A percentile compares a stretch with the other conserved stretches of the same genome.
These are phyloP conservation scores for Suillus subalutaceus DNA, from an alignment of 768 basidiomycete genomes.

Conservation along the genomic window DNA sequence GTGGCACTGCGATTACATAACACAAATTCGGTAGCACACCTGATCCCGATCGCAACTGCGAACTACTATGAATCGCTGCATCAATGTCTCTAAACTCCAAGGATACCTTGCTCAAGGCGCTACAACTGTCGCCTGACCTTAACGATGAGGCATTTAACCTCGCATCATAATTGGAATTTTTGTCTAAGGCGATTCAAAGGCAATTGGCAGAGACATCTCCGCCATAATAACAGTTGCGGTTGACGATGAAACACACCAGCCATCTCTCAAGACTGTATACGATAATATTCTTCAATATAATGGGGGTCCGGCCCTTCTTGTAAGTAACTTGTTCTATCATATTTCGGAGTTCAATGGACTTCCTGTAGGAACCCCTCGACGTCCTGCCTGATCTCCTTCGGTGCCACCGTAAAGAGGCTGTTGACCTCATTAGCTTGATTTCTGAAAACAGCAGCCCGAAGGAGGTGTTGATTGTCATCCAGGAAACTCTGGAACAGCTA, in stretches of 20 bases:
- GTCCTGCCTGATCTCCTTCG: slow-evolving; percentile 41
- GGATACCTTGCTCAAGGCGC: slow-evolving; percentile 19
- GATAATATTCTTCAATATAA: slow-evolving; percentile 20
- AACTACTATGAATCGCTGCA: background rate
- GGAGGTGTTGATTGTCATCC: slow-evolving; percentile 44
- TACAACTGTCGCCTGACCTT: slow-evolving; percentile 25
- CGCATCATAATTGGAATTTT: background rate
- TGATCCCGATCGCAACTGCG: background rate
- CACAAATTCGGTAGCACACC: no score
- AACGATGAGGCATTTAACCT: slow-evolving; percentile 24
- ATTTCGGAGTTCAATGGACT: background rate
- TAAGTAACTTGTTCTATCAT: slow-evolving; percentile 6
- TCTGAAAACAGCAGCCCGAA: slow-evolving; percentile 38
- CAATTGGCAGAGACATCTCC: slow-evolving; percentile 18
- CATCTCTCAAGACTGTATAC: slow-evolving; percentile 23
- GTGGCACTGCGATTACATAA: no score
- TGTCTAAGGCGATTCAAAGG: slow-evolving; percentile 18
- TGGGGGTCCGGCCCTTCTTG: slow-evolving; percentile 20
- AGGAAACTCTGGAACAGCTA: slow-evolving; percentile 42
- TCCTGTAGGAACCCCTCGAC: slow-evolving; percentile 41
- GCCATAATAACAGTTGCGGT: slow-evolving; percentile 24
- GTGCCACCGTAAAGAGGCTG: slow-evolving; percentile 30
- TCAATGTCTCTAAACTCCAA: slow-evolving; percentile 8
- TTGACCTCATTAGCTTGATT: slow-evolving; percentile 37
- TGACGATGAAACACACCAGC: slow-evolving; percentile 1